Percentiles rank a stretch among this genome's conserved stretches.
These are phyloP conservation scores for Aegilops speltoides DNA, from an alignment of 176 grass and related monocot species.

Conservation along the genomic window DNA sequence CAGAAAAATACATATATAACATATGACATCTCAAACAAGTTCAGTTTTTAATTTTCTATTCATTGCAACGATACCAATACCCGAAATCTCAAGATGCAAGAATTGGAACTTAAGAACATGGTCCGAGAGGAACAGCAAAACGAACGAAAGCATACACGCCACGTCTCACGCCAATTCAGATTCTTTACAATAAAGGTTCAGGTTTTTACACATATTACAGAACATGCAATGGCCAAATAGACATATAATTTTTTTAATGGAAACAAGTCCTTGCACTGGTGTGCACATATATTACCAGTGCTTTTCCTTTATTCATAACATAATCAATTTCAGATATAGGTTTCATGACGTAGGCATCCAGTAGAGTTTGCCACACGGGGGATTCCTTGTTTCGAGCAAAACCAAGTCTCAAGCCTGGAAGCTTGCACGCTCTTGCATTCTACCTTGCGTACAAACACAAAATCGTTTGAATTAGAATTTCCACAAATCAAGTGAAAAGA, in stretches of 20 bases:
- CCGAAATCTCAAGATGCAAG: neutral
- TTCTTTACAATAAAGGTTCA: neutral
- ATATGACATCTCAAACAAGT: neutral
- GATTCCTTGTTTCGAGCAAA: too few relatives aligned
- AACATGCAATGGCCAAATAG: neutral
- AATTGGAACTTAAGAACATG: neutral
- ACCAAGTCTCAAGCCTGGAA: too few relatives aligned
- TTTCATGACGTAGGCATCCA: too few relatives aligned
- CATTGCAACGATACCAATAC: neutral
- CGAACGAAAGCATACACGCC: neutral
- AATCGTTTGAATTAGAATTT: too few relatives aligned
- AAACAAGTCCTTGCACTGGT: neutral
- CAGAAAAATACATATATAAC: neutral
- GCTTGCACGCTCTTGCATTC: too few relatives aligned
- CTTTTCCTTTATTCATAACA: too few relatives aligned
- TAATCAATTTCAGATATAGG: too few relatives aligned
- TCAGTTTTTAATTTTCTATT: neutral
- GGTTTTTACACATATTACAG: neutral
- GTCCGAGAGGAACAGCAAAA: neutral
- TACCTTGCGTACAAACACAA: too few relatives aligned
- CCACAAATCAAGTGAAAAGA: too few relatives aligned
- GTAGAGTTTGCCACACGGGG: too few relatives aligned
- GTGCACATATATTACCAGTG: too few relatives aligned
- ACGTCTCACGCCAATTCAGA: neutral
- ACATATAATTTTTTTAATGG: neutral